Base-by-base conservation (phyloP, 108 stramenopile species). In the Seminavis robusta region DNA sequence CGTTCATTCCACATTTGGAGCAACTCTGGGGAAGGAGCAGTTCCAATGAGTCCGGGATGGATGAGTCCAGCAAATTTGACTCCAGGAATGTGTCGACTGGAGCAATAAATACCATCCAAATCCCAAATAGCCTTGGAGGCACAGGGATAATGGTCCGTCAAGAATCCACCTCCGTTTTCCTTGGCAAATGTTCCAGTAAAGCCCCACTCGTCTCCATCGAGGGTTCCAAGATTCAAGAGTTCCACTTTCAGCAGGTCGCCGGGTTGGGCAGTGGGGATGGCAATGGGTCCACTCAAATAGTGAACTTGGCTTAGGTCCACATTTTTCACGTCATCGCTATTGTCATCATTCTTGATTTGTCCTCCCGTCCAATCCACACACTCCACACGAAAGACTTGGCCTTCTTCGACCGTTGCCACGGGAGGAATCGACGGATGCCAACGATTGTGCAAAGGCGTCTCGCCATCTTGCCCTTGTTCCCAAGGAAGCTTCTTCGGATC, bases 321-420 rank as follows among this genome's bases (percentile, higher is more conserved):
- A 44, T 80, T 84, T 47, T 84, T 80, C 25, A 84, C 79, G 57
- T 84, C 82, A 27, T 84, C 82, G 1, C 69, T 61, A 17, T 34
- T 56, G 37, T 84, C 79, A 37, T 84, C 57, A 41, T 84, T 80
- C 29, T 76, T 73, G 44, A 84, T 80, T 49, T 84, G 82, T 15
- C 82, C 82, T 44, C 82, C 82, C 0, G 82, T 84, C 82, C 82
- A 84, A 60, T 84, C 82, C 16, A 84, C 73, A 42, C 82, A 84
- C 52, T 84, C 82, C 17, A 73, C 70, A 34, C 79, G 76, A 33
- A 84, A 80, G 33, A 71, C 69, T 34, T 84, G 73, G 1, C 79
- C 79, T 48, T 74, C 68, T 28, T 59, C 45, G 9, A 84, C 82
- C 3, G 52, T 45, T 4, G 82, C 82, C 6, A 80, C 79, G 24